Conservation (phyloP, 495 filamentous ascomycete species). For the Parachaetomium inaequale region DNA sequence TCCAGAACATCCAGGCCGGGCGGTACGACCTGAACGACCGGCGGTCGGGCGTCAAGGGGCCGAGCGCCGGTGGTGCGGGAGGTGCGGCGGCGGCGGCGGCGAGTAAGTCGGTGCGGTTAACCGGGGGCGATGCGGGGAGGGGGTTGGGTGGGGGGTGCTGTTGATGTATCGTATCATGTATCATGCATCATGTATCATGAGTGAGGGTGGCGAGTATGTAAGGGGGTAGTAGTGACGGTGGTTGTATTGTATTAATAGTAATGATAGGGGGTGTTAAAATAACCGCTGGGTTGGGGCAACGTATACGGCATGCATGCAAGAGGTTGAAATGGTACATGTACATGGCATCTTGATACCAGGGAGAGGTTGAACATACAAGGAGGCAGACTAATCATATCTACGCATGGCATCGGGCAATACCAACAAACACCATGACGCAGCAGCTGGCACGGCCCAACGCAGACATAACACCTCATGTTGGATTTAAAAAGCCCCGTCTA, state of each 20-base stretch:
- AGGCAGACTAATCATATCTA: background rate
- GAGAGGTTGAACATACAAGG: background rate
- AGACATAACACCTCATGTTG: background rate
- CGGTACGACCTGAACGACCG: conserved; percentile 93
- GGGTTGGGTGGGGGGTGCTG: conserved; percentile 18
- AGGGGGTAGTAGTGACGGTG: background rate
- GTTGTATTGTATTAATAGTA: conserved; percentile 3
- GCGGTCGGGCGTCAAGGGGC: conserved; percentile 81
- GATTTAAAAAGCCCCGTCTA: background rate
- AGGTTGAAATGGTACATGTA: background rate
- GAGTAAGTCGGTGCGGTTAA: conserved; percentile 45
- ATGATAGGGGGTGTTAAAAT: background rate
- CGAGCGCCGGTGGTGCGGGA: conserved; percentile 22
- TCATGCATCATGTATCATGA: background rate
- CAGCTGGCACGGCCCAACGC: background rate
- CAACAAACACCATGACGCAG: background rate
- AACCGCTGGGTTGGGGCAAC: background rate
- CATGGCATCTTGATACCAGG: background rate
- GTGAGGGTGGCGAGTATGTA: background rate
- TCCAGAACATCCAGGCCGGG: conserved; percentile 89
- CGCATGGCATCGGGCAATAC: no score
- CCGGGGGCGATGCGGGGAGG: conserved; percentile 17
- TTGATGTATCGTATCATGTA: conserved; percentile 1
- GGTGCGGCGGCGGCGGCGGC: conserved; percentile 28
- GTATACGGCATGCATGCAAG: background rate